Conservation (phyloP, 108 stramenopile genomes). For the Skeletonema marinoi region DNA sequence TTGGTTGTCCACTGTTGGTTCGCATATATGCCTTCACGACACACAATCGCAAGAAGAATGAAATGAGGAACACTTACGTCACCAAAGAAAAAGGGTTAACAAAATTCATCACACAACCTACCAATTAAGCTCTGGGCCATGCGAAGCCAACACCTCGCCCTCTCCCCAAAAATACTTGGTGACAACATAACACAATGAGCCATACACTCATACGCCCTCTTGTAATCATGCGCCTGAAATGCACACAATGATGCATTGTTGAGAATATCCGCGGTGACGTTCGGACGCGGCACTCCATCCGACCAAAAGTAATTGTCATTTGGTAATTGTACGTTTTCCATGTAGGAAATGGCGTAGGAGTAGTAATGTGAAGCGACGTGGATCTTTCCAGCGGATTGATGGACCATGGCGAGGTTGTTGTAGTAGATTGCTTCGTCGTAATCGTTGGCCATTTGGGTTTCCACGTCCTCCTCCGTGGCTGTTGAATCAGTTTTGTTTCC, state of each 20-base stretch:
- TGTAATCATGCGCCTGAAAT: conserved; percentile 61
- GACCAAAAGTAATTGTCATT: conserved; percentile 42
- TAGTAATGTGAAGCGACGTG: conserved; percentile 76
- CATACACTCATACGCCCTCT: conserved; percentile 72
- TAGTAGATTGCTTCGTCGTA: conserved; percentile 70
- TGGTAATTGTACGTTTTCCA: conserved; percentile 5
- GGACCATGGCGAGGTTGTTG: conserved; percentile 80
- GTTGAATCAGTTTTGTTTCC: neutral
- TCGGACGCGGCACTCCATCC: conserved; percentile 65
- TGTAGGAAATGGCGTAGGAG: conserved; percentile 54
- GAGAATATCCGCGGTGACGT: conserved; percentile 57
- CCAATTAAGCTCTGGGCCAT: conserved; percentile 84
- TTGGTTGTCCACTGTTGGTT: conserved; percentile 12
- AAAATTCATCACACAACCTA: conserved; percentile 14
- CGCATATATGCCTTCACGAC: conserved; percentile 26
- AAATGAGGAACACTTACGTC: neutral
- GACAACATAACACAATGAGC: conserved; percentile 51
- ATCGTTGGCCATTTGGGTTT: conserved; percentile 17
- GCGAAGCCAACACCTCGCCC: conserved; percentile 71
- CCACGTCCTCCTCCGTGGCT: neutral
- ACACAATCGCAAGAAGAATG: neutral
- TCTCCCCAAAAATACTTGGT: conserved; percentile 37
- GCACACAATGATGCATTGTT: conserved; percentile 75
- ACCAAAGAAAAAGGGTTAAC: neutral
- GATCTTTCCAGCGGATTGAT: conserved; percentile 68